These are phyloP conservation scores for Agapanthus africanus DNA, from an alignment of 106 monocot species.

Conservation along the genomic window DNA sequence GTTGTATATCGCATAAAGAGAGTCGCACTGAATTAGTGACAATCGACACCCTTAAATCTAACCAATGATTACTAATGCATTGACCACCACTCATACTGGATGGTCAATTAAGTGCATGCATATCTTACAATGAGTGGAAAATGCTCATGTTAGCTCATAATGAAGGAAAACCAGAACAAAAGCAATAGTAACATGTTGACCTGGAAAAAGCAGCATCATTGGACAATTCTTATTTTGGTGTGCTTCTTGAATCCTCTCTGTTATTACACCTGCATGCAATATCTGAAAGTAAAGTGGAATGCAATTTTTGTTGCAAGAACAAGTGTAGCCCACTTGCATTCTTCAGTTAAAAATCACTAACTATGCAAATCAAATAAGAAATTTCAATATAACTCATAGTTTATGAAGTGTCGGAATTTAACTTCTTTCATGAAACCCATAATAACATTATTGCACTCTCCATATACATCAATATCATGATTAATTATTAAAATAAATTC, in stretches of 20 bases:
- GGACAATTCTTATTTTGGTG: slow-evolving; percentile 51
- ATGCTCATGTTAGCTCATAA: slow-evolving; percentile 1
- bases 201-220: slow-evolving; percentile 84
- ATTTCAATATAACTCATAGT: neutral
- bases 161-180: neutral
- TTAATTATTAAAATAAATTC: neutral
- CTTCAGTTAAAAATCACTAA: neutral
- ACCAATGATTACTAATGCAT: neutral
- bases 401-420: neutral
- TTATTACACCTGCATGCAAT: slow-evolving; percentile 50
- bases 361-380: neutral
- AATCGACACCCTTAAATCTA: neutral
- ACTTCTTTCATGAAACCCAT: neutral
- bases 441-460: neutral
- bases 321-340: neutral
- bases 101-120: neutral
- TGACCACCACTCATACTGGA: neutral
- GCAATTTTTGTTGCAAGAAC: neutral
- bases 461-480: neutral
- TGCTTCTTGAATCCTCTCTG: slow-evolving; percentile 69
- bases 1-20: neutral
- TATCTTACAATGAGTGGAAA: neutral
- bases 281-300: slow-evolving; percentile 5
- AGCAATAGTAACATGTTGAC: slow-evolving; percentile 18
- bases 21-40: neutral